phyloP scores from a whole-genome alignment of 768 basidiomycete species.

The Tricholoma flavovirens region DNA sequence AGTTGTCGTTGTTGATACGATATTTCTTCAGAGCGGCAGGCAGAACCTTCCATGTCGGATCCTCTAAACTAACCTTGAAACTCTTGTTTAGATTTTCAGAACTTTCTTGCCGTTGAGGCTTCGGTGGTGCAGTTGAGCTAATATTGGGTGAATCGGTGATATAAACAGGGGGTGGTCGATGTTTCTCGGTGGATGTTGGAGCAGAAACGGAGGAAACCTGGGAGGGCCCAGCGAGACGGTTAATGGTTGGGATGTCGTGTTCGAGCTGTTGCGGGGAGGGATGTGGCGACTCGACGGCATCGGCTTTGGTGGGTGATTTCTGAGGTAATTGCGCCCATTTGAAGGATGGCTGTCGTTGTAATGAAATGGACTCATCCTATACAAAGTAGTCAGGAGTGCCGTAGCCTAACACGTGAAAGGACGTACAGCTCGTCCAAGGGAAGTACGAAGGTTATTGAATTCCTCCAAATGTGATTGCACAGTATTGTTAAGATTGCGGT shows the following conservation, averaged over 20 bases:
- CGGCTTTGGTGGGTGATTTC: slow-evolving; percentile 76
- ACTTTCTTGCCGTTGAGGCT: slow-evolving; percentile 58
- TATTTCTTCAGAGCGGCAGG: slow-evolving; percentile 99
- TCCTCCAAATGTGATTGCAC: slow-evolving; percentile 66
- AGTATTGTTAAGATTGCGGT: slow-evolving; percentile 57
- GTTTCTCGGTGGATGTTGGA: slow-evolving; percentile 26
- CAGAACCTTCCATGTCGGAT: slow-evolving; percentile 97
- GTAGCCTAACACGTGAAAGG: slow-evolving; percentile 3
- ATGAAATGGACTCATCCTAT: slow-evolving; percentile 35
- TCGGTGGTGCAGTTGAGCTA: slow-evolving; percentile 29
- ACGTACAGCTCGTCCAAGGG: slow-evolving; percentile 36
- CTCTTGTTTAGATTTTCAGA: slow-evolving; percentile 73
- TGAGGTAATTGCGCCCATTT: slow-evolving; percentile 82
- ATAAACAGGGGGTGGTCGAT: slow-evolving; percentile 25
- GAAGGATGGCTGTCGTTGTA: slow-evolving; percentile 75
- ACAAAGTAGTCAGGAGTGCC: slow-evolving; percentile 5
- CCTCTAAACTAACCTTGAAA: slow-evolving; percentile 96
- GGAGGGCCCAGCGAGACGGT: slow-evolving; percentile 28
- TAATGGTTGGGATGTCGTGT: slow-evolving; percentile 51
- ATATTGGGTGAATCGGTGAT: slow-evolving; percentile 28
- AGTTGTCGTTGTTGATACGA: slow-evolving; percentile 96
- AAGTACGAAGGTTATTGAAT: slow-evolving; percentile 37
- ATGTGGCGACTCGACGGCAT: slow-evolving; percentile 66
- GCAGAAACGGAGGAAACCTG: slow-evolving; percentile 15
- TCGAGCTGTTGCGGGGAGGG: slow-evolving; percentile 75